Percentiles rank a stretch among this genome's conserved stretches.
Evolutionary conservation across 2,329 filamentous ascomycete species (phyloP).

Genomic region (Neurospora crassa): DNA sequence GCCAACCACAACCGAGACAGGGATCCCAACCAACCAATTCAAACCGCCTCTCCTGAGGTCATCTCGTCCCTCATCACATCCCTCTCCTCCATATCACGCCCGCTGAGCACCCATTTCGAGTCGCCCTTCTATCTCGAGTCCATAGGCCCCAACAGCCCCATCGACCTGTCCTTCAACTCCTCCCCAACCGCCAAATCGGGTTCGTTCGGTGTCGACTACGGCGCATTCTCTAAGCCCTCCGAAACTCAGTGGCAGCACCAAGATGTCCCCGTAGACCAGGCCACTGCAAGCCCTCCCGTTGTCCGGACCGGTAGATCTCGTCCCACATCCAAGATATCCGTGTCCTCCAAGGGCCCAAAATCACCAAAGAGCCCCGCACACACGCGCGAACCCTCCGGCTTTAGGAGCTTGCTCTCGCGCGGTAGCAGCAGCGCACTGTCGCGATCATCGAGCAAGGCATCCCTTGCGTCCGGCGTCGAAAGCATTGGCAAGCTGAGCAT

Average conservation of each 20-base stretch:
- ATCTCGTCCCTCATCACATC: slow-evolving; percentile 63
- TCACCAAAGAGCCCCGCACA: slow-evolving; percentile 36
- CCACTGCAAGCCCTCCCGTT: slow-evolving; percentile 58
- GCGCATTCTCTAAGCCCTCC: slow-evolving; percentile 46
- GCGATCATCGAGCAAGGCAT: slow-evolving; percentile 51
- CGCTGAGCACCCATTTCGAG: slow-evolving; percentile 62
- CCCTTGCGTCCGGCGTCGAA: slow-evolving; percentile 44
- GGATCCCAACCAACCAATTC: slow-evolving; percentile 15
- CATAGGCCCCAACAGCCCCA: slow-evolving; percentile 13
- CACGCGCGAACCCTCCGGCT: slow-evolving; percentile 29
- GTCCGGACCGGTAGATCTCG: slow-evolving; percentile 48
- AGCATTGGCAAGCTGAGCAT: slow-evolving; percentile 58
- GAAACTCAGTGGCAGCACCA: slow-evolving; percentile 40
- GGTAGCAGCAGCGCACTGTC: slow-evolving; percentile 33
- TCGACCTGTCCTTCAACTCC: slow-evolving; percentile 26
- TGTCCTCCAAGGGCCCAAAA: slow-evolving; percentile 52
- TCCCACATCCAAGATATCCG: neutral
- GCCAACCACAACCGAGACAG: slow-evolving; percentile 14
- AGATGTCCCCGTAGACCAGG: slow-evolving; percentile 43
- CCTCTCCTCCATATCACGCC: slow-evolving; percentile 56
- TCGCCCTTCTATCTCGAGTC: slow-evolving; percentile 24
- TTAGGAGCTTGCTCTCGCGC: slow-evolving; percentile 50
- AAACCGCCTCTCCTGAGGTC: slow-evolving; percentile 55
- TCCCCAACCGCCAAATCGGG: slow-evolving; percentile 25
- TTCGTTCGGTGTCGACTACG: slow-evolving; percentile 66